phyloP scores from a whole-genome alignment of 2,329 filamentous ascomycete genomes.

The Aspergillus glaucus region DNA sequence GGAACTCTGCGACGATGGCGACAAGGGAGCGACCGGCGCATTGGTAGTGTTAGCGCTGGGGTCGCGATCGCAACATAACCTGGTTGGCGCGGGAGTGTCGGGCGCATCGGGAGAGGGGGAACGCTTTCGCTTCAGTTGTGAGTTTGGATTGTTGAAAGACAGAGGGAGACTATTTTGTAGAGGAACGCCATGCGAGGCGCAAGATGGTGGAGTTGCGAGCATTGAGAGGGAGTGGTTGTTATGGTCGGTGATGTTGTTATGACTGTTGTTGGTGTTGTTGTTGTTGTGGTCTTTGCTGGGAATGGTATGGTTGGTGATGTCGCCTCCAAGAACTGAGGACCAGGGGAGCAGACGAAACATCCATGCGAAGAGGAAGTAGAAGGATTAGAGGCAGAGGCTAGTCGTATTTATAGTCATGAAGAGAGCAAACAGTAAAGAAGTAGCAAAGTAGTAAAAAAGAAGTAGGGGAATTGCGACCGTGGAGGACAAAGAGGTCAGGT shows the following conservation, averaged over 20 bases:
- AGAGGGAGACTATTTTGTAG: conserved; percentile 18
- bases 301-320: not conserved
- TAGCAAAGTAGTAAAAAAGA: no score
- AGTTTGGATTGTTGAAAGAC: conserved; percentile 15
- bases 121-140: conserved; percentile 54
- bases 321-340: conserved; percentile 40
- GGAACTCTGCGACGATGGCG: conserved; percentile 3
- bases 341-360: conserved; percentile 46
- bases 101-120: conserved; percentile 43
- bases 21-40: not conserved
- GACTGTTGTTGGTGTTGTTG: conserved; percentile 35
- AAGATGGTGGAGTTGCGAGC: conserved; percentile 33
- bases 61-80: conserved; percentile 23
- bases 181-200: conserved; percentile 20
- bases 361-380: conserved; percentile 33
- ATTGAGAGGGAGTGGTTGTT: conserved; percentile 33
- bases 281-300: conserved; percentile 38
- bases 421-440: no score
- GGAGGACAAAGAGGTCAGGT: no score
- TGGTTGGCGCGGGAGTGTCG: conserved; percentile 25
- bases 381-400: not conserved
- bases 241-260: conserved; percentile 37
- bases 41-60: conserved; percentile 1
- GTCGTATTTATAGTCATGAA: no score
- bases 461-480: no score